These are phyloP conservation scores for Spinellus fusiger DNA, from an alignment of 192 early-diverging fungal genomes.

Conservation along the genomic window DNA sequence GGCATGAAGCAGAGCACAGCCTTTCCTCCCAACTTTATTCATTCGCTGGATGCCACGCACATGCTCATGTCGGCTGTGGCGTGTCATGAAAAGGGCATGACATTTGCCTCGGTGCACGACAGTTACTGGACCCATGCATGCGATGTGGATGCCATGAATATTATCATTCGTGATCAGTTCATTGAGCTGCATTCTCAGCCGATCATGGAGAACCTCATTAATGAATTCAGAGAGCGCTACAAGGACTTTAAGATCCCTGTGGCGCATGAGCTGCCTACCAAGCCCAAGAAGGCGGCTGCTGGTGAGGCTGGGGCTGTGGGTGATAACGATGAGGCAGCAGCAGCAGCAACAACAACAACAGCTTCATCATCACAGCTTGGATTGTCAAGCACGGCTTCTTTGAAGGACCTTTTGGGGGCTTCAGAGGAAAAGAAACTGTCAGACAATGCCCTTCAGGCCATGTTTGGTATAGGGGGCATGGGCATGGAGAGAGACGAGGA, in stretches of 20 bases:
- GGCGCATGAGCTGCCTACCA: slow-evolving; percentile 12
- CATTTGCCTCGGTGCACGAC: slow-evolving; percentile 96
- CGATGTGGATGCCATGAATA: slow-evolving; percentile 82
- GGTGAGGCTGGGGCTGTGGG: slow-evolving; percentile 9
- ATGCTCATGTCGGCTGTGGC: slow-evolving; percentile 92
- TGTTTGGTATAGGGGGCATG: slow-evolving; percentile 18
- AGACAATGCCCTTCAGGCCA: slow-evolving; percentile 11
- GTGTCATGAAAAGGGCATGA: slow-evolving; percentile 70
- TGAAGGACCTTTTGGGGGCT: not conserved
- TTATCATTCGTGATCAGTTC: slow-evolving; percentile 84
- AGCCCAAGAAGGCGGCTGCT: slow-evolving; percentile 14
- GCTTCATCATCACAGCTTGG: slow-evolving; percentile 10
- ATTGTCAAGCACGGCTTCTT: not conserved
- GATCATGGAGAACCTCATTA: slow-evolving; percentile 76
- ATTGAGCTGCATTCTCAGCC: slow-evolving; percentile 76
- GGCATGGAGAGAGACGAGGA: not conserved
- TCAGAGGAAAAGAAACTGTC: not conserved
- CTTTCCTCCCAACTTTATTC: slow-evolving; percentile 98
- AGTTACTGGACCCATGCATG: slow-evolving; percentile 97
- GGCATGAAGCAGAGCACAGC: slow-evolving; percentile 88
- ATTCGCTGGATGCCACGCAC: slow-evolving; percentile 94
- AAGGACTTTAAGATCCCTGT: slow-evolving; percentile 62
- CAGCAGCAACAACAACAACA: not conserved
- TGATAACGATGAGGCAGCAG: not conserved
- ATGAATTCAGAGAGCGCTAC: slow-evolving; percentile 82